phyloP scores from a whole-genome alignment of 2,329 filamentous ascomycete genomes.

The Epichloe sibirici region DNA sequence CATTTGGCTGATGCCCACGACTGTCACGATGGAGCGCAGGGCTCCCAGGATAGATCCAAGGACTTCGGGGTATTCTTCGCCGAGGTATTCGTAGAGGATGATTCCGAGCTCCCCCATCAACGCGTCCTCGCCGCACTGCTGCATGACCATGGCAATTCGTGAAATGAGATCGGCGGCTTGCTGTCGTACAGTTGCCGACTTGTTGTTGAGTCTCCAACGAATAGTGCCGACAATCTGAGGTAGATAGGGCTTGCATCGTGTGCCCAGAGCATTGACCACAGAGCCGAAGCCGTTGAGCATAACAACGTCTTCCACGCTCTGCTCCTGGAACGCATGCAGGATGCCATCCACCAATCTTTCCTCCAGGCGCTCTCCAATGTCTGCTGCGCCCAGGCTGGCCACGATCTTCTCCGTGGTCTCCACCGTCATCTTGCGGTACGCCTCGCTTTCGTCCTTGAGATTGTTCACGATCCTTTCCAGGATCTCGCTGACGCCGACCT shows the following conservation, averaged over 20 bases:
- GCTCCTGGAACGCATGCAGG: constrained; percentile 92
- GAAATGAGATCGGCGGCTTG: constrained; percentile 95
- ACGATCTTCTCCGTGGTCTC: constrained; percentile 97
- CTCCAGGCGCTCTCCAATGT: constrained; percentile 85
- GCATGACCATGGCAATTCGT: constrained; percentile 97
- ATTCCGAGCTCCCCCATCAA: constrained; percentile 91
- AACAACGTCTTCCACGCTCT: constrained; percentile 89
- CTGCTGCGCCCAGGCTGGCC: constrained; percentile 81
- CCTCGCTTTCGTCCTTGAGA: constrained; percentile 94
- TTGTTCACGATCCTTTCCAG: constrained; percentile 87
- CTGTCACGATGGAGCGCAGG: constrained; percentile 89
- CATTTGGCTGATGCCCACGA: constrained; percentile 97
- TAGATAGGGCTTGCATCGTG: constrained; percentile 88
- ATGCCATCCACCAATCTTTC: constrained; percentile 93
- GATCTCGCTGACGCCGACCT: constrained; percentile 95
- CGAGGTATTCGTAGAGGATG: constrained; percentile 93
- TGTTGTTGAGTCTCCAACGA: constrained; percentile 94
- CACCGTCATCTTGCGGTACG: constrained; percentile 97
- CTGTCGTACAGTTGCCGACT: constrained; percentile 89
- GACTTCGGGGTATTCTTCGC: constrained; percentile 97
- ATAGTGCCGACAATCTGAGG: constrained; percentile 96
- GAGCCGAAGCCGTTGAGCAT: constrained; percentile 97
- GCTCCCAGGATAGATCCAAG: constrained; percentile 93
- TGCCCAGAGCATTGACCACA: constrained; percentile 88
- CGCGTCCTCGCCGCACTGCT: constrained; percentile 91